Evolutionary conservation across 2,329 filamentous ascomycete species (phyloP), one percentile per base, ranked within the genome.

Genomic region (Aspergillus transmontanensis): DNA sequence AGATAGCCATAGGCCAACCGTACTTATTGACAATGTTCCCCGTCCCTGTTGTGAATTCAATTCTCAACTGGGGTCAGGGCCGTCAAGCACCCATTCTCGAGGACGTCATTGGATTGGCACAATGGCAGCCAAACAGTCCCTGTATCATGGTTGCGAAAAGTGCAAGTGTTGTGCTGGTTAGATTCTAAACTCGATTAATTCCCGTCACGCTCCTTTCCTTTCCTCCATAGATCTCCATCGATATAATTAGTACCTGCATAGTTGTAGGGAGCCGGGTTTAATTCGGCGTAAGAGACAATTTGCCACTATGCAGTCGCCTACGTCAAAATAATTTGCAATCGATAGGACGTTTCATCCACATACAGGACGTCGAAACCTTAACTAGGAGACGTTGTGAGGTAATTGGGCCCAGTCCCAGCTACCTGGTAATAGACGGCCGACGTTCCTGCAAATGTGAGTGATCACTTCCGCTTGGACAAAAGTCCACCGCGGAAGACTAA

Each of bases 361-460:
- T 36, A 55, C 34, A 28, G 26, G 26, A 28, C 26, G 21, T 51
- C 30, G 48, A 11, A 55, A 55, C 32, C 14, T 41, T 32, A 23
- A 26, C 28, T 23, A 50, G 39, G 26, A 26, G 43, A 57, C 39
- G 23, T 57, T 57, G 39, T 21, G 11, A 46, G 57, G 32, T 23
- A 51, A 28, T 21, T 14, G 23, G 39, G 45, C n/a, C 32, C 34
- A 26, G 34, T 59, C 28, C 48, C 54, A 53, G 54, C 34, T 34
- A 59, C 48, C 45, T 53, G 30, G 48, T 57, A 36, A 19, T 4
- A 6, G 11, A 53, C 45, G 34, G 19, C 26, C 9, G n/a, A 19
- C 4, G 6, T 12, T 39, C 19, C 21, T n/a, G 34, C 28, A 51
- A 72, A 72, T 73, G 69, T 73, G 71, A 72, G 71, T 71, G 71